Percentiles rank a stretch among this genome's conserved stretches.
These are phyloP conservation scores for Acorus gramineus DNA, from an alignment of 106 monocot genomes.

Conservation along the genomic window DNA sequence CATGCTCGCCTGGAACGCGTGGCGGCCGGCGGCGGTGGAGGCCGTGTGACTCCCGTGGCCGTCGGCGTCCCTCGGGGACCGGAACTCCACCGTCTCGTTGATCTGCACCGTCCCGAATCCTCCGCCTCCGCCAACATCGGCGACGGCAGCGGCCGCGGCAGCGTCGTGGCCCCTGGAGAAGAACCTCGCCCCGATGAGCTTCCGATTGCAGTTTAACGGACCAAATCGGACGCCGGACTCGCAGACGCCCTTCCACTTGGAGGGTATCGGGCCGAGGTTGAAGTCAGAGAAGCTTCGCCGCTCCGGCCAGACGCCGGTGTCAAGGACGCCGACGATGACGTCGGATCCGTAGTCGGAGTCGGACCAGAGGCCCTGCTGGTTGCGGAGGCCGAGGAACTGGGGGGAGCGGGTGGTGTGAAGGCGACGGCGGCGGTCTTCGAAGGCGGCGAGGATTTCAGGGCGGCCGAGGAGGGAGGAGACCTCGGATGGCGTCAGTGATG, in stretches of 20 bases:
- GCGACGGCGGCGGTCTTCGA: conserved; percentile 58
- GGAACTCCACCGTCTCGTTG: conserved; percentile 62
- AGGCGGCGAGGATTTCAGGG: conserved; percentile 65
- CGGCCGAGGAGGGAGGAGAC: conserved; percentile 27
- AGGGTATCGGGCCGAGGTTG: conserved; percentile 69
- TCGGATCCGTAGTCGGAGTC: conserved; percentile 90
- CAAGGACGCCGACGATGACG: conserved; percentile 73
- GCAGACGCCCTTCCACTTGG: conserved; percentile 74
- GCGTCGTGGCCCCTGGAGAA: conserved; percentile 78
- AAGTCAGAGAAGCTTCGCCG: conserved; percentile 65
- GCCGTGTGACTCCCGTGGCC: conserved; percentile 98
- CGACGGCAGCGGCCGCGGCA: conserved; percentile 27
- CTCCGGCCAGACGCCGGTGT: conserved; percentile 95
- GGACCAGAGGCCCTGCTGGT: conserved; percentile 87
- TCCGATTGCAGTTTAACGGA: conserved; percentile 61
- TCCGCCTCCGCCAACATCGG: background rate
- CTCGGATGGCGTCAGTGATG: conserved; percentile 27
- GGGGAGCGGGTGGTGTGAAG: conserved; percentile 93
- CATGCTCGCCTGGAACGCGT: conserved; percentile 70
- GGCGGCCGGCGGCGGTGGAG: conserved; percentile 84
- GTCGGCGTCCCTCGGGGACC: conserved; percentile 83
- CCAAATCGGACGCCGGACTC: conserved; percentile 49
- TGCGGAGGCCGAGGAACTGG: conserved; percentile 84
- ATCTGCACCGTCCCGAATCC: background rate
- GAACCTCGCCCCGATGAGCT: conserved; percentile 82